These are phyloP conservation scores for Kluyveromyces aestuarii DNA, from an alignment of 805 yeast genomes.

Conservation along the genomic window DNA sequence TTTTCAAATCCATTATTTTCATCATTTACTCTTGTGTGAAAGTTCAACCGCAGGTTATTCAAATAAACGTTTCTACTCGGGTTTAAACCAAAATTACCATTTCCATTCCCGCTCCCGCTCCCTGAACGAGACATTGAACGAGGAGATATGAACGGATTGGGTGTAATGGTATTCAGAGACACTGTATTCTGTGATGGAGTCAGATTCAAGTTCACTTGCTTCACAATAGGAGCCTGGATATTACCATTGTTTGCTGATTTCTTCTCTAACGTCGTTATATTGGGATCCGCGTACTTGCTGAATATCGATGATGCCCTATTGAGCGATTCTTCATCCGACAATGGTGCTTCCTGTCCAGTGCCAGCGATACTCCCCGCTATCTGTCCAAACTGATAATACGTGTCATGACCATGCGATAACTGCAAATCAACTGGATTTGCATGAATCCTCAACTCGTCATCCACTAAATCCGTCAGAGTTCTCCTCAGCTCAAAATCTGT, in stretches of 20 bases:
- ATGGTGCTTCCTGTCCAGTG: not conserved
- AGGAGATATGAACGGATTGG: constrained; percentile 1
- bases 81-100: not conserved
- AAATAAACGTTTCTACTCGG: not conserved
- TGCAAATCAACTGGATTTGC: not conserved
- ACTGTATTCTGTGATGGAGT: constrained; percentile 20
- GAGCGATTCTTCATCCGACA: not conserved
- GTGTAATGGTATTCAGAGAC: constrained; percentile 16
- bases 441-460: constrained; percentile 19
- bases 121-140: not conserved
- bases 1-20: constrained; percentile 1
- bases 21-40: not conserved
- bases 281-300: constrained; percentile 28
- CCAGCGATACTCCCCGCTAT: not conserved
- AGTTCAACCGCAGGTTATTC: not conserved
- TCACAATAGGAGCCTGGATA: constrained; percentile 1
- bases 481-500: constrained; percentile 12
- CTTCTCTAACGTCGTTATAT: constrained; percentile 20
- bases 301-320: constrained; percentile 8
- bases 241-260: not conserved
- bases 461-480: constrained; percentile 27
- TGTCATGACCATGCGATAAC: not conserved
- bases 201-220: constrained; percentile 1
- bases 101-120: not conserved
- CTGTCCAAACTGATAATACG: not conserved